Percentiles rank a stretch among this genome's conserved stretches.
phyloP scores from a whole-genome alignment of 345 rosid genomes.

The Mallotus nudiflorus region DNA sequence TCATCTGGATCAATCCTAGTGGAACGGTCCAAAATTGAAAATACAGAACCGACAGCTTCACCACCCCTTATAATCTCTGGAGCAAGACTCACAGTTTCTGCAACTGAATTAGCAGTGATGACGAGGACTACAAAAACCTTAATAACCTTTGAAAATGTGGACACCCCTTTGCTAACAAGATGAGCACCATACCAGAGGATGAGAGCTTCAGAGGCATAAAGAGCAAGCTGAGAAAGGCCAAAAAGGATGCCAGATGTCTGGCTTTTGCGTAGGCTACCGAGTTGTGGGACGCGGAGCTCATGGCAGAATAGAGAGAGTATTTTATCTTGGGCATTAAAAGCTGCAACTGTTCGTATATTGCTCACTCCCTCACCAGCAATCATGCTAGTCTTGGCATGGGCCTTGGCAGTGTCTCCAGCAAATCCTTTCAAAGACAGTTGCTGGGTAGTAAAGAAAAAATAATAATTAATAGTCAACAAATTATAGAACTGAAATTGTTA shows the following conservation, averaged over 20 bases:
- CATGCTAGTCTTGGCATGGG: slow-evolving; percentile 99
- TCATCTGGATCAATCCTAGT: slow-evolving; percentile 92
- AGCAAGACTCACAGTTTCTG: slow-evolving; percentile 98
- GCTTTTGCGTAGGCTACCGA: slow-evolving; percentile 69
- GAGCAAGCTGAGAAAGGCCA: slow-evolving; percentile 95
- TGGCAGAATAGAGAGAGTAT: slow-evolving; percentile 78
- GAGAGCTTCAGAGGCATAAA: slow-evolving; percentile 93
- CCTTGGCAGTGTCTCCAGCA: slow-evolving; percentile 99
- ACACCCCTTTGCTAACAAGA: slow-evolving; percentile 76
- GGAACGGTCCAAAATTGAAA: slow-evolving; percentile 75
- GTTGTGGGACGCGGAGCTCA: slow-evolving; percentile 81
- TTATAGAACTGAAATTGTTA: neutral
- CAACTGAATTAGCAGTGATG: slow-evolving; percentile 95
- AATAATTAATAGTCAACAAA: slow-evolving; percentile 4
- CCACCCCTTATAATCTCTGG: slow-evolving; percentile 99
- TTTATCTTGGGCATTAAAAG: slow-evolving; percentile 92
- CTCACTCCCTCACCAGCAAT: slow-evolving; percentile 99
- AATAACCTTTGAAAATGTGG: slow-evolving; percentile 97
- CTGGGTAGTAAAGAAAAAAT: slow-evolving; percentile 44
- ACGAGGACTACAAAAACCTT: slow-evolving; percentile 97
- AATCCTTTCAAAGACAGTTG: slow-evolving; percentile 99
- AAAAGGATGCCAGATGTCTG: slow-evolving; percentile 87
- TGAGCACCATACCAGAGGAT: slow-evolving; percentile 97
- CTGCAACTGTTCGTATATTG: slow-evolving; percentile 96
- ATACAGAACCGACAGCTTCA: slow-evolving; percentile 95